Evolutionary conservation across 768 basidiomycete species (phyloP).

Genomic region (Calocybe gangraenosa): DNA sequence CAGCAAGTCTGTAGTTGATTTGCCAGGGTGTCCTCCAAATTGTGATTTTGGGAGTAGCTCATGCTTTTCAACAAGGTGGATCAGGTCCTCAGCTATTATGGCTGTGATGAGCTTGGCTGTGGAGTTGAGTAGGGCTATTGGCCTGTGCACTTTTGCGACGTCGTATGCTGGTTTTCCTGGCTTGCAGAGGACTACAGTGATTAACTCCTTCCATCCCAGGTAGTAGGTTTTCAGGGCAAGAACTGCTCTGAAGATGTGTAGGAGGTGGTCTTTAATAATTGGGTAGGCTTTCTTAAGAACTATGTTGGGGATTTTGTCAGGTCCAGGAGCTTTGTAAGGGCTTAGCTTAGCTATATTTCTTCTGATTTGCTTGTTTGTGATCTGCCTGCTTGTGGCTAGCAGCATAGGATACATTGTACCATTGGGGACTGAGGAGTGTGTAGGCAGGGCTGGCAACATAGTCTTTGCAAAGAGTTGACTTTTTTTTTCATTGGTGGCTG

Average conservation of each 20-base stretch:
- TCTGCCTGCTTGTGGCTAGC: background rate
- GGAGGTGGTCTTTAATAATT: conserved; percentile 20
- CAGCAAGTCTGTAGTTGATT: conserved; percentile 27
- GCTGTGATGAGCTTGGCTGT: conserved; percentile 18
- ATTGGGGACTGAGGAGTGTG: background rate
- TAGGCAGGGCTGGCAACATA: background rate
- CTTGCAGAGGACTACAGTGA: conserved; percentile 29
- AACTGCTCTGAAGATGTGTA: conserved; percentile 23
- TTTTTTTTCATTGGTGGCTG: background rate
- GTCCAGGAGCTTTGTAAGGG: conserved; percentile 29
- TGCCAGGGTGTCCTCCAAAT: conserved; percentile 24
- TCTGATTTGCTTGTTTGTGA: conserved; percentile 10
- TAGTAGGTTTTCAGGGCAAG: conserved; percentile 24
- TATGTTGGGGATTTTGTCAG: conserved; percentile 24
- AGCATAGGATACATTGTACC: background rate
- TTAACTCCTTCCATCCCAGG: conserved; percentile 16
- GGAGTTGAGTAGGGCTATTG: conserved; percentile 27
- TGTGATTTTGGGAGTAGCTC: conserved; percentile 21
- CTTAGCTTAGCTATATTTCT: conserved; percentile 22
- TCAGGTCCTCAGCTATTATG: conserved; percentile 19
- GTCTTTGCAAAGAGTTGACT: background rate
- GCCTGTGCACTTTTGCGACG: conserved; percentile 27
- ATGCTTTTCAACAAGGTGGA: conserved; percentile 10
- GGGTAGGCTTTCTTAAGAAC: conserved; percentile 23
- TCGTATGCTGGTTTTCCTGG: conserved; percentile 30